Evolutionary conservation across 1,284 basidiomycete species (phyloP).

Genomic region (Cerioporus squamosus): DNA sequence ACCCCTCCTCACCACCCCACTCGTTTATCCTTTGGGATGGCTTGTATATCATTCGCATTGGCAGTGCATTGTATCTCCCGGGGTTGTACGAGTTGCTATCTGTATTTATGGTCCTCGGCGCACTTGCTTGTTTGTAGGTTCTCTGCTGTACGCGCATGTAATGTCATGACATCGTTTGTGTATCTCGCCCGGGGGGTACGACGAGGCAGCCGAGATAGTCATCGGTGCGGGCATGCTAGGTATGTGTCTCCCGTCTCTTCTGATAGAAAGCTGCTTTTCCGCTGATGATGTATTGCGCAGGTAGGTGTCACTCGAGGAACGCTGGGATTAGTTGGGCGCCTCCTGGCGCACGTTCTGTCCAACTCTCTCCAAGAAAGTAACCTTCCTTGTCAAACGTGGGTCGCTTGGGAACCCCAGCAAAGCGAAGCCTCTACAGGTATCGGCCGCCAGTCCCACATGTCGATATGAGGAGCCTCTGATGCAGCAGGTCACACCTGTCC

Average conservation of each 20-base stretch:
- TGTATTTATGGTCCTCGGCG: slow-evolving; percentile 10
- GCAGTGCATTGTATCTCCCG: neutral
- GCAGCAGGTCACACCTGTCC: no score
- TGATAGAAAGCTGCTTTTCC: neutral
- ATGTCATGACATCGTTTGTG: neutral
- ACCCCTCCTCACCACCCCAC: no score
- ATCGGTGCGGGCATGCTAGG: no score
- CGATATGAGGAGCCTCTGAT: no score
- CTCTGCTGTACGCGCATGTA: neutral
- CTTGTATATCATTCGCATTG: slow-evolving; percentile 3
- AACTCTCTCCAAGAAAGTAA: neutral
- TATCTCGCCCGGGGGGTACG: no score
- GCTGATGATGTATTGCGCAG: neutral
- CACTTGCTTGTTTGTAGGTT: neutral
- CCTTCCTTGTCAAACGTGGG: neutral
- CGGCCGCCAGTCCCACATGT: no score
- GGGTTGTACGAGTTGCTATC: slow-evolving; percentile 9
- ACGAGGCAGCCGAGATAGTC: no score
- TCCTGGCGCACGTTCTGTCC: neutral
- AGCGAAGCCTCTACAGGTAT: no score
- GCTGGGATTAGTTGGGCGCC: neutral
- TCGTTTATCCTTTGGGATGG: neutral
- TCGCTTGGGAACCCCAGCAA: neutral
- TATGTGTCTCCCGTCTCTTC: no score
- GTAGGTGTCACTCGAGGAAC: neutral